Evolutionary conservation across 306 rosid species (phyloP), one percentile per base, ranked within the genome.

Genomic region (Abrus pulchellus): DNA sequence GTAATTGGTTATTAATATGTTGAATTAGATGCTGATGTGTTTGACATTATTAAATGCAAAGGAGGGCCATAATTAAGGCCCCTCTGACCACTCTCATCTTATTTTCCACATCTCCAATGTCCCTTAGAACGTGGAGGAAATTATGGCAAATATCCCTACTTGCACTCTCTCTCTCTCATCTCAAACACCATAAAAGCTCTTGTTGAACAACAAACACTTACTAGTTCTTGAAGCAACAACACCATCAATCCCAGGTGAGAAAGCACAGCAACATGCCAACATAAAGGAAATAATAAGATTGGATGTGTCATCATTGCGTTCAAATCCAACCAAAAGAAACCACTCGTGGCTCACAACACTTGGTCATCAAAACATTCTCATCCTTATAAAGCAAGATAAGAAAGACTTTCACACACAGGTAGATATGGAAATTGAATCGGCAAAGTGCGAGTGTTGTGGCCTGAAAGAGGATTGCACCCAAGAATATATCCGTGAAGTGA

Each of bases 101-200:
- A 70, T 87, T 83, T 88, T 89, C 90, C 92, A 77, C 81, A 77
- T 87, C 86, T 83, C 80, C 83, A 88, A 85, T 90, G 87, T 84
- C 87, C 94, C 94, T 87, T 82, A 74, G 92, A 94, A 90, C 91
- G 87, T 94, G 97, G 93, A 89, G 86, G 88, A 94, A 94, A 92
- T 92, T 92, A 88, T 94, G 94, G 91, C 89, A 79, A 33, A 74
- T 77, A 83, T 90, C 77, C 79, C 83, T 43, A 68, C 81, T 70
- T 57, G 38, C 6, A 41, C 11, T 62, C 75, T 33, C 82, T 56
- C 84, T 60, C 82, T 27, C 72, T 12, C 70, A 82, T 66, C 68
- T 50, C 65, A 82, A 84, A 70, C 78, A 34, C 78, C 72, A 78
- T 79, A 77, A 76, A 86, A 88, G 45, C 80, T 47, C 72, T 76